Base-by-base conservation (phyloP, 1,284 basidiomycete genomes). In the Xerocomus nothofagi region DNA sequence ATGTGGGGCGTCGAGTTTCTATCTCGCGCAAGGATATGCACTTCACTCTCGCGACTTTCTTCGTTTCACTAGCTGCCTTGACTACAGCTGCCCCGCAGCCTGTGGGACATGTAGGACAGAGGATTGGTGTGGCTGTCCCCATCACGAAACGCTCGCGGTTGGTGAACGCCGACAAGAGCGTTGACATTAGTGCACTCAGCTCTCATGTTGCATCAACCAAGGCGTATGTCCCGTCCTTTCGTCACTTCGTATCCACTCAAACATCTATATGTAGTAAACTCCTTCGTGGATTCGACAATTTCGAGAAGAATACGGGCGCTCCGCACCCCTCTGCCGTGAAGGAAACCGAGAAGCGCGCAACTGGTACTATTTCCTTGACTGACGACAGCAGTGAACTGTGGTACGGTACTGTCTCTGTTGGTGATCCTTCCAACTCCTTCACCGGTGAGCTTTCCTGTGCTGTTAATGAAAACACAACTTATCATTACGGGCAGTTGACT, bases 321-420 rank as follows among this genome's bases (percentile, higher is more conserved):
- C 4, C 20, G 0, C 60, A 59, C 24, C 60, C 54, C 2, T 36
- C 40, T 38, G 54, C 41, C 9, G 7, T 23, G 2, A 32, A 31
- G 14, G 15, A 20, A 17, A 4, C 7, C 18, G 27, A 36, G 17
- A 54, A 29, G 20, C 56, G 53, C 15, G 36, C 5, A 2, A n/a
- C 21, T 9, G 49, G 44, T 4, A 8, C 32, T 6, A 56, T 54
- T 27, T 2, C 49, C 14, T 46, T 71, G 33, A 65, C 53, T 4
- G 51, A 60, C 31, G 37, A 60, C 2, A 0, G 5, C 2, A 24
- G 3, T 8, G 0, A 29, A 2, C 10, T 61, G 1, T 63, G 62
- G 64, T 56, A 51, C 11, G 62, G 58, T 11, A 14, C 6, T 6
- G 54, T 63, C 4, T 45, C 41, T 12, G 50, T 61, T 20, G 62